A percentile compares a stretch with the other conserved stretches of the same genome.
These are phyloP conservation scores for Globisporangium cystogenes DNA, from an alignment of 352 stramenopile genomes.

Conservation along the genomic window DNA sequence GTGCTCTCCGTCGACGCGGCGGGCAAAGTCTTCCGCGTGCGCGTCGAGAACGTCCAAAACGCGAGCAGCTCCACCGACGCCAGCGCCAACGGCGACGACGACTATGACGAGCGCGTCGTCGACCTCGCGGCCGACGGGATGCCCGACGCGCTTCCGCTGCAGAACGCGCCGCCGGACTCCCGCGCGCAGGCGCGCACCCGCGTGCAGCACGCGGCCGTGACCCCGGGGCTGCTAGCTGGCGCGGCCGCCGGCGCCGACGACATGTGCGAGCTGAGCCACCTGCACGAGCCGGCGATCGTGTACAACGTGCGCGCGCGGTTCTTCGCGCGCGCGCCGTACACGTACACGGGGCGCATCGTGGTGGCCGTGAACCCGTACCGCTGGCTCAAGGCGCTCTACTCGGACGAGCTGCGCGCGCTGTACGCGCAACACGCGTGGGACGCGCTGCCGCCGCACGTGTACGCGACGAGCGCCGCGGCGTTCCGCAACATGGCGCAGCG, in stretches of 20 bases:
- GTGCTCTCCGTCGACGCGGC: slow-evolving; percentile 48
- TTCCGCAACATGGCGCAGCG: slow-evolving; percentile 58
- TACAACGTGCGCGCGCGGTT: slow-evolving; percentile 88
- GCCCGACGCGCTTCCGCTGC: slow-evolving; percentile 46
- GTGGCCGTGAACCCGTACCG: slow-evolving; percentile 96
- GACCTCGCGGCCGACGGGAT: slow-evolving; percentile 26
- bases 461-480: slow-evolving; percentile 58
- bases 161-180: slow-evolving; percentile 36
- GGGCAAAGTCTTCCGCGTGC: too few species aligned
- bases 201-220: too few species aligned
- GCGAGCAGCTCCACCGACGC: too few species aligned
- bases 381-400: slow-evolving; percentile 82
- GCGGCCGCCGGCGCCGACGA: slow-evolving; percentile 41
- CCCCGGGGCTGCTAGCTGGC: too few species aligned
- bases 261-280: slow-evolving; percentile 81
- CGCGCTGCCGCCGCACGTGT: slow-evolving; percentile 70
- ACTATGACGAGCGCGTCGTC: slow-evolving; percentile 19
- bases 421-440: too few species aligned
- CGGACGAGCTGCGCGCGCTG: slow-evolving; percentile 45
- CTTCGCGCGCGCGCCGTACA: slow-evolving; percentile 87
- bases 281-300: slow-evolving; percentile 89
- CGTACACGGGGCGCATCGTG: slow-evolving; percentile 94
- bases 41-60: slow-evolving; percentile 33
- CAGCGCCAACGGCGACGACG: slow-evolving; percentile 23
- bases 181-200: too few species aligned